Evolutionary conservation across 306 rosid species (phyloP), one percentile per base, ranked within the genome.

Genomic region (Trifolium repens): DNA sequence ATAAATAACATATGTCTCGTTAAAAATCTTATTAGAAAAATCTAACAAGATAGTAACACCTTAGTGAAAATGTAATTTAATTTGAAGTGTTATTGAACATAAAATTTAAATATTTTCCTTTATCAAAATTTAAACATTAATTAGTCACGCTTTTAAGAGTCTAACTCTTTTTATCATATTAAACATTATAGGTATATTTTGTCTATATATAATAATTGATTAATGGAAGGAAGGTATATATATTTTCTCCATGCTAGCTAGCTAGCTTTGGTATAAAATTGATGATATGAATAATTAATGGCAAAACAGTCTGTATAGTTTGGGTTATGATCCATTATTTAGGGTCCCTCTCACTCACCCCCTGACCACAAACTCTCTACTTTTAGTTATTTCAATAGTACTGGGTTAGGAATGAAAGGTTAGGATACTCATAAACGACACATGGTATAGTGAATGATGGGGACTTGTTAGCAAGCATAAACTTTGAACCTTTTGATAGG

Each of bases 261-360:
- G 82, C 17, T 66, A 50, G 73, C 16, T 69, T 72, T 79, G 76
- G 81, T 78, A 85, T 81, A 96, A 88, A 88, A 89, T 84, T 71
- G 62, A 87, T 83, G 93, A 82, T 58, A 75, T 68, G 88, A 91
- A 89, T 88, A 89, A 91, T 91, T 85, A 67, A 67, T 67, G 16
- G 92, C 84, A 71, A 24, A 78, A 81, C 91, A 83, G 80, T 72
- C 87, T 84, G 88, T 87, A 81, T 58, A 26, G 80, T 85, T 85
- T 50, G 81, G 67, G 75, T 78, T 87, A 82, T 84, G 85, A 86
- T 79, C 79, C 83, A 86, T 88, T 84, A 86, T 44, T 85, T 27
- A 77, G 82, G 89, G 91, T 17, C 85, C 82, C 85, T 76, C 85
- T 76, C 79, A 8, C 7, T 19, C 61, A 67, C 34, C 80, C 85